Conservation (phyloP, 1,139 yeast species). For the Nakaseomyces uthaithaninus region DNA sequence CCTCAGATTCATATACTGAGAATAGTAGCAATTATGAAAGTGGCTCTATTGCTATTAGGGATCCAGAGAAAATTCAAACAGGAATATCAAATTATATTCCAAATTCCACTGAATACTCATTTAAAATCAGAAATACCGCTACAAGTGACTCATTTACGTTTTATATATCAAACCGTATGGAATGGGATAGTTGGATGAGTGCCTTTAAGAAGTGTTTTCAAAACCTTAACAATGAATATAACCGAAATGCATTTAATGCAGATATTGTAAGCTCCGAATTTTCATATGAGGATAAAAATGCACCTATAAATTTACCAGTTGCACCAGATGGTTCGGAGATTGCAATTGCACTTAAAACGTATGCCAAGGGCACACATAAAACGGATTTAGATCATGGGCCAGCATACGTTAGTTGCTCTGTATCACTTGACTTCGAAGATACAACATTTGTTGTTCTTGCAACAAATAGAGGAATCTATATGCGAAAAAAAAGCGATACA, state of each 20-base stretch:
- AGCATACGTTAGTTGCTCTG: conserved; percentile 39
- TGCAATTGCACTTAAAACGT: conserved; percentile 39
- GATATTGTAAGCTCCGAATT: conserved; percentile 52
- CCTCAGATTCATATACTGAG: conserved; percentile 23
- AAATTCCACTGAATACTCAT: conserved; percentile 32
- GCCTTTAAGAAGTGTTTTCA: conserved; percentile 49
- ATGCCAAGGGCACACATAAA: conserved; percentile 15
- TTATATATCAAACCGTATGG: conserved; percentile 46
- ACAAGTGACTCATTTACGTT: conserved; percentile 48
- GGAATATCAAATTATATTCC: conserved; percentile 17
- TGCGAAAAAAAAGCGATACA: conserved; percentile 32
- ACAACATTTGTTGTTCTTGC: conserved; percentile 28
- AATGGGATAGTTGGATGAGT: conserved; percentile 53
- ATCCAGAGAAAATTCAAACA: conserved; percentile 10
- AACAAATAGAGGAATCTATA: conserved; percentile 31
- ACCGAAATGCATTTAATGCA: conserved; percentile 49
- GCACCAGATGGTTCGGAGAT: conserved; percentile 58
- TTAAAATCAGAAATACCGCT: conserved; percentile 44
- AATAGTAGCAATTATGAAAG: conserved; percentile 9
- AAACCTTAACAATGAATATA: conserved; percentile 40
- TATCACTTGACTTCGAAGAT: conserved; percentile 36
- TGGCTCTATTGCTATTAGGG: conserved; percentile 14
- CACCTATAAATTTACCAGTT: conserved; percentile 52
- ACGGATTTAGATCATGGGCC: conserved; percentile 9
- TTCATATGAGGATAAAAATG: conserved; percentile 50